Evolutionary conservation across 495 filamentous ascomycete genomes (phyloP).

Genomic region (Lichina pygmaea): DNA sequence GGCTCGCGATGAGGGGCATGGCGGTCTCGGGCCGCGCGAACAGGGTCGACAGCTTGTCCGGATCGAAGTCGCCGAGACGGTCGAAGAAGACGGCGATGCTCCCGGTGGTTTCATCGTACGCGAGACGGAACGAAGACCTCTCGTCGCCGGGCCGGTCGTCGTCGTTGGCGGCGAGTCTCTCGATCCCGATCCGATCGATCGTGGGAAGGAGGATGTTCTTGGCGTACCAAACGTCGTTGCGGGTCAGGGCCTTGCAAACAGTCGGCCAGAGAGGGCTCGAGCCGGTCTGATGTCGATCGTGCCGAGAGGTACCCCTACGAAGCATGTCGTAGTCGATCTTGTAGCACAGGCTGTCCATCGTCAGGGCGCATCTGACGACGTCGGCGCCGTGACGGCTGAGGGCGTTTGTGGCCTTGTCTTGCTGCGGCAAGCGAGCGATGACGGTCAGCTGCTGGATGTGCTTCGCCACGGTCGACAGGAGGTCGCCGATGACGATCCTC

Average conservation of each 20-base stretch:
- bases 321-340: conserved; percentile 44
- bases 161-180: conserved; percentile 32
- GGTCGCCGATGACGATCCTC: conserved; percentile 24
- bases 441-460: conserved; percentile 19
- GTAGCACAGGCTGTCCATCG: conserved; percentile 48
- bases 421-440: conserved; percentile 7
- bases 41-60: conserved; percentile 31
- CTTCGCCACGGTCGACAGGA: conserved; percentile 21
- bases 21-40: conserved; percentile 34
- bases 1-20: conserved; percentile 36
- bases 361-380: conserved; percentile 42
- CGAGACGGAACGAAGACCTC: conserved; percentile 43
- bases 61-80: conserved; percentile 44
- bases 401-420: conserved; percentile 3
- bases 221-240: conserved; percentile 35
- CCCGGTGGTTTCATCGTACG: conserved; percentile 38
- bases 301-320: conserved; percentile 26
- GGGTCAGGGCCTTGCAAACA: conserved; percentile 37
- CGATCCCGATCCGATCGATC: conserved; percentile 36
- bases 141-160: conserved; percentile 21
- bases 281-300: conserved; percentile 35
- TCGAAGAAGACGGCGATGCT: conserved; percentile 47
- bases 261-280: conserved; percentile 50
- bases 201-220: conserved; percentile 44
- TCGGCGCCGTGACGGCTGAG: conserved; percentile 22